These are phyloP conservation scores for Cordyceps cateniannulata DNA, from an alignment of 2,329 filamentous ascomycete genomes.

Conservation along the genomic window DNA sequence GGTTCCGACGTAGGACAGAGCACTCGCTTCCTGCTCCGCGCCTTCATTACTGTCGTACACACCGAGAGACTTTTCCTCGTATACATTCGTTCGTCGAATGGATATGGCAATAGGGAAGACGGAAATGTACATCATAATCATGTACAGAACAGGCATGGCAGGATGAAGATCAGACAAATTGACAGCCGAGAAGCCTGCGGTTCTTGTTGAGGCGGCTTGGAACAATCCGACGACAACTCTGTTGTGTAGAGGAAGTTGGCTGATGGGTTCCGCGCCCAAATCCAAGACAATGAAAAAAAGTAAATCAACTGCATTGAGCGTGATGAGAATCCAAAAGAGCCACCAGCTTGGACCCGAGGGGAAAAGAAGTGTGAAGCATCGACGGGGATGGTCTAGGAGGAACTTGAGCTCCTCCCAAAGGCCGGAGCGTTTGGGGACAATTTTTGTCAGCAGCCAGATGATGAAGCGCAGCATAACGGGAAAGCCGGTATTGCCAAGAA, in stretches of 20 bases:
- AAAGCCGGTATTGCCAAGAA: constrained; percentile 93
- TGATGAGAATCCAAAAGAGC: constrained; percentile 79
- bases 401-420: constrained; percentile 89
- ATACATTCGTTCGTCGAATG: constrained; percentile 89
- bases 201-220: constrained; percentile 82
- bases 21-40: constrained; percentile 42
- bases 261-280: constrained; percentile 65
- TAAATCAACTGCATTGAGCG: constrained; percentile 78
- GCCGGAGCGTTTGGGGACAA: constrained; percentile 58
- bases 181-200: constrained; percentile 81
- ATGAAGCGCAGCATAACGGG: constrained; percentile 89
- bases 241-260: constrained; percentile 60
- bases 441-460: constrained; percentile 73
- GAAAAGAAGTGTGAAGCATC: constrained; percentile 93
- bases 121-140: constrained; percentile 99
- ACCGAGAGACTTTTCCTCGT: constrained; percentile 82
- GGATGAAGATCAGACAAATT: constrained; percentile 75
- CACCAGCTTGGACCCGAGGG: constrained; percentile 90
- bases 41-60: constrained; percentile 54
- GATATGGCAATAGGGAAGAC: constrained; percentile 96
- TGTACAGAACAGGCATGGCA: constrained; percentile 85
- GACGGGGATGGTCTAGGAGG: constrained; percentile 85
- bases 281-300: constrained; percentile 91
- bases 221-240: constrained; percentile 83
- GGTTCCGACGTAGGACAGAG: constrained; percentile 78